Percentiles rank a stretch among this genome's conserved stretches.
Evolutionary conservation across 139 green algal genomes (phyloP).

Genomic region (Micractinium conductrix): DNA sequence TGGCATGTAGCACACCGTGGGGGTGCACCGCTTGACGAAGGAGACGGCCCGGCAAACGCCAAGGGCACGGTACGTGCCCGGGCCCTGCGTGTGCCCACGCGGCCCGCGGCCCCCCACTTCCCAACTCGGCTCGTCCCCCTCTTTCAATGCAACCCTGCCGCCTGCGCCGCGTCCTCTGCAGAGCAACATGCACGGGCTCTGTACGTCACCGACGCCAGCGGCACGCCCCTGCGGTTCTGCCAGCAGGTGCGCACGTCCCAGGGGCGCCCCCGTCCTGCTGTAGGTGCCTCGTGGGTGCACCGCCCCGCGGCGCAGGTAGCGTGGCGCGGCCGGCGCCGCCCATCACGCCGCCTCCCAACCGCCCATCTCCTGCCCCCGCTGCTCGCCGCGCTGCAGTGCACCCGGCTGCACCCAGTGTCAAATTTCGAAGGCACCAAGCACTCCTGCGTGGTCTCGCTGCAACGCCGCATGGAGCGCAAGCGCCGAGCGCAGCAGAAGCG

Average conservation of each 20-base stretch:
- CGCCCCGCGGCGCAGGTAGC: no score
- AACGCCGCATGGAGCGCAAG: slow-evolving; percentile 19
- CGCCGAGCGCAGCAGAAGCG: slow-evolving; percentile 1
- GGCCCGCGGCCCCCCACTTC: no score
- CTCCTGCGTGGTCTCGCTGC: slow-evolving; percentile 4
- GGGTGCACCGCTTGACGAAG: no score
- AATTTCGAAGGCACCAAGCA: slow-evolving; percentile 8
- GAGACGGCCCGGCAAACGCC: no score
- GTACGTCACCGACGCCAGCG: slow-evolving; percentile 2
- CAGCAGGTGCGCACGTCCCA: slow-evolving; percentile 9
- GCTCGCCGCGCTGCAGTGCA: slow-evolving; percentile 13
- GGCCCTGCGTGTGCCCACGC: no score
- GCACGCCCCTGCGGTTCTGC: slow-evolving; percentile 12
- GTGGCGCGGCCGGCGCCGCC: neutral
- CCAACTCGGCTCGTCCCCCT: no score
- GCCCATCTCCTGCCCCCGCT: neutral
- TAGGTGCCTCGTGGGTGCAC: no score
- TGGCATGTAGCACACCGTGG: no score
- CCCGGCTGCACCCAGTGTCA: neutral
- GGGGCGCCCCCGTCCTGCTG: no score
- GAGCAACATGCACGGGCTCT: neutral
- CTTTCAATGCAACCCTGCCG: no score
- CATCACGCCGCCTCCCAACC: no score
- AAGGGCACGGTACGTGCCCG: no score
- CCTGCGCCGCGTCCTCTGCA: neutral